phyloP scores from a whole-genome alignment of 768 basidiomycete genomes.

The Astraeus odoratus region DNA sequence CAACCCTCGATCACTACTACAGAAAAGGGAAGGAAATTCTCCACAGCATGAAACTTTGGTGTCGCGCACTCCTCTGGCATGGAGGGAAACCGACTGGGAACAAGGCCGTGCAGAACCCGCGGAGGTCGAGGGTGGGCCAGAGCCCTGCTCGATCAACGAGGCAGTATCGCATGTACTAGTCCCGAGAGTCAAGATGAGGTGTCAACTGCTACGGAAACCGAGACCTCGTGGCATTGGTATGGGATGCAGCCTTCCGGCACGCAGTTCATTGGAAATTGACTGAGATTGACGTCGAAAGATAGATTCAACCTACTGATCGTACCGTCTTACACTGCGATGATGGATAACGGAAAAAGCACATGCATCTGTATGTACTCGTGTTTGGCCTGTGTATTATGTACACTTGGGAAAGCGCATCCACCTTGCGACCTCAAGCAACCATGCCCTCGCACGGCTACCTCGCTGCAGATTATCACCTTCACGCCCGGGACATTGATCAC shows the following conservation, averaged over 20 bases:
- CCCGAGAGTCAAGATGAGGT: not conserved
- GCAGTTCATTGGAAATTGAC: not conserved
- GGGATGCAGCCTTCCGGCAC: not conserved
- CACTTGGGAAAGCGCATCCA: slow-evolving; percentile 2
- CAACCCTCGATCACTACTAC: not conserved
- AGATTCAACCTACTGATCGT: no score
- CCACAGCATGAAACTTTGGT: not conserved
- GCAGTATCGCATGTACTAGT: not conserved
- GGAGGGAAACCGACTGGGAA: not conserved
- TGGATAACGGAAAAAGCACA: not conserved
- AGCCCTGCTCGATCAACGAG: not conserved
- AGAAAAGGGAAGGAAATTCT: not conserved
- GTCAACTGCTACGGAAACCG: not conserved
- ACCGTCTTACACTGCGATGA: no score
- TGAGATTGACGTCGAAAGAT: not conserved
- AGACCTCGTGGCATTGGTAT: not conserved
- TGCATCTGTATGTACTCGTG: slow-evolving; percentile 9
- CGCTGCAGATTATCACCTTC: slow-evolving; percentile 14
- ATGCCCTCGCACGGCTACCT: slow-evolving; percentile 13
- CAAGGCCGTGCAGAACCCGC: not conserved
- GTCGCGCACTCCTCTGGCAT: not conserved
- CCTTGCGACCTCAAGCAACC: slow-evolving; percentile 17
- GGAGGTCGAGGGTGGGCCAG: not conserved
- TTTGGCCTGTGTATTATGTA: no score
- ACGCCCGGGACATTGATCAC: slow-evolving; percentile 9